Percentiles rank a stretch among this genome's conserved stretches.
Evolutionary conservation across 164 flowering plant species (phyloP).

Genomic region (grape (Vitis vinifera)): ASM3070453v1 NC_081808.1:1129501-1130000

Average conservation of each 20-base stretch:
- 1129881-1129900: constrained; percentile 45
- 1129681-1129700: constrained; percentile 92
- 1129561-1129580: too few species aligned
- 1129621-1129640: background rate
- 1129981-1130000: constrained; percentile 80
- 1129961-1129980: constrained; percentile 79
- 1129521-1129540: background rate
- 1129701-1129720: constrained; percentile 88
- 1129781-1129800: constrained; percentile 93
- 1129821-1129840: constrained; percentile 51
- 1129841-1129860: background rate
- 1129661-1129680: constrained; percentile 70
- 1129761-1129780: constrained; percentile 90
- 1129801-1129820: constrained; percentile 89
- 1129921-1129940: constrained; percentile 75
- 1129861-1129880: background rate
- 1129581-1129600: background rate
- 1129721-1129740: constrained; percentile 92
- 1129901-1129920: constrained; percentile 89
- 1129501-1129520: too few species aligned
- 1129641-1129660: constrained; percentile 92
- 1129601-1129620: background rate
- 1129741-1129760: constrained; percentile 86
- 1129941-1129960: constrained; percentile 81
- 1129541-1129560: background rate